A percentile compares a stretch with the other conserved stretches of the same genome.
Evolutionary conservation across 1,139 yeast species (phyloP).

Genomic region (Ogataea hybrid): DNA sequence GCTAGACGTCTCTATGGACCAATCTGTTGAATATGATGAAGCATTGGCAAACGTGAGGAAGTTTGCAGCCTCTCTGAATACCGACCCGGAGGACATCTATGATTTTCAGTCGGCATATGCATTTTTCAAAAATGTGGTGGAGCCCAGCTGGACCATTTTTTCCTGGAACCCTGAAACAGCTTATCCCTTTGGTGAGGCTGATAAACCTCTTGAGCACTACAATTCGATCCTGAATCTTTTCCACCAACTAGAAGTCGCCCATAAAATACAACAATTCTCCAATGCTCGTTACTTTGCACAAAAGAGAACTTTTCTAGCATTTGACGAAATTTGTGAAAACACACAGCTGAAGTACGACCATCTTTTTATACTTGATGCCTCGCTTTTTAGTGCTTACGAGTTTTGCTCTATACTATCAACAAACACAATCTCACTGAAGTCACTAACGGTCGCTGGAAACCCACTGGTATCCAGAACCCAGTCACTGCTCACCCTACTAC

Average conservation of each 20-base stretch:
- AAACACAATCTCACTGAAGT: not conserved
- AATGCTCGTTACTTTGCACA: not conserved
- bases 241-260: not conserved
- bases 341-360: not conserved
- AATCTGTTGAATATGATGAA: not conserved
- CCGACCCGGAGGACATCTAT: conserved; percentile 43
- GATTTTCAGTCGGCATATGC: conserved; percentile 41
- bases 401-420: not conserved
- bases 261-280: not conserved
- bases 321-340: not conserved
- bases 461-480: not conserved
- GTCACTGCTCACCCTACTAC: not conserved
- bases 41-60: conserved; percentile 29
- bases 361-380: not conserved
- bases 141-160: conserved; percentile 32
- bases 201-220: not conserved
- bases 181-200: not conserved
- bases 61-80: conserved; percentile 35
- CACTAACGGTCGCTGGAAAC: not conserved
- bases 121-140: conserved; percentile 36
- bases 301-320: not conserved
- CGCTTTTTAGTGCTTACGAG: not conserved
- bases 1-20: not conserved
- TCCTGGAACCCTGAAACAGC: not conserved
- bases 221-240: not conserved